Conservation (phyloP, 768 basidiomycete genomes). For the Collybiopsis luxurians region DNA sequence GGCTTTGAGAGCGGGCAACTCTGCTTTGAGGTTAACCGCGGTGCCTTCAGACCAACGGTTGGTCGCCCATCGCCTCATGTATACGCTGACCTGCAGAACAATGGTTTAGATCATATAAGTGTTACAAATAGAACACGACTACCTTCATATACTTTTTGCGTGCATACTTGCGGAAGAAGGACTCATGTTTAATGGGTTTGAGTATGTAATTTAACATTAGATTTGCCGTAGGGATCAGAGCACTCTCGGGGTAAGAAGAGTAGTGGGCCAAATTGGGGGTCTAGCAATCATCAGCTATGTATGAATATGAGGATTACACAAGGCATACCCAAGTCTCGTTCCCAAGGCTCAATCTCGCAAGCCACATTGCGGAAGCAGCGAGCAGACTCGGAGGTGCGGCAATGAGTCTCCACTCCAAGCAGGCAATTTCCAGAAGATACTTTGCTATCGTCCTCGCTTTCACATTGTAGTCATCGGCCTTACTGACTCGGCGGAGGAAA, state of each 20-base stretch:
- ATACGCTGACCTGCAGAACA: constrained; percentile 67
- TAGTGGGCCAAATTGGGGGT: constrained; percentile 85
- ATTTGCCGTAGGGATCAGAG: constrained; percentile 77
- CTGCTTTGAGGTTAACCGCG: constrained; percentile 55
- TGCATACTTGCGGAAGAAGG: constrained; percentile 87
- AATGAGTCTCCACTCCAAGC: constrained; percentile 79
- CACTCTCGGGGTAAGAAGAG: constrained; percentile 78
- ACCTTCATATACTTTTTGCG: constrained; percentile 85
- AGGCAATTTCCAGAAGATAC: constrained; percentile 85
- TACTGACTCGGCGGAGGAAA: constrained; percentile 85
- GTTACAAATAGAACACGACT: too few species aligned
- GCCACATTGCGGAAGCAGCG: constrained; percentile 85
- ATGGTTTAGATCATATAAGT: too few species aligned
- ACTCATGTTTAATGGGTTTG: constrained; percentile 67
- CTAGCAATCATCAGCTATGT: too few species aligned
- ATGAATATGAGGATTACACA: background rate
- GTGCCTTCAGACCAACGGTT: constrained; percentile 66
- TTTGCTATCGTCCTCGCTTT: constrained; percentile 86
- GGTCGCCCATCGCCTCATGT: constrained; percentile 83
- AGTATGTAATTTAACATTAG: constrained; percentile 87
- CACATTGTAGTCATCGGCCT: constrained; percentile 89
- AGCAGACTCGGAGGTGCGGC: constrained; percentile 71
- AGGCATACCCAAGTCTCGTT: constrained; percentile 78
- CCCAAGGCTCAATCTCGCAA: constrained; percentile 78
- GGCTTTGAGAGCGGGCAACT: constrained; percentile 59